These are phyloP conservation scores for Thalassiosira profunda DNA, from an alignment of 108 stramenopile species.

Conservation along the genomic window DNA sequence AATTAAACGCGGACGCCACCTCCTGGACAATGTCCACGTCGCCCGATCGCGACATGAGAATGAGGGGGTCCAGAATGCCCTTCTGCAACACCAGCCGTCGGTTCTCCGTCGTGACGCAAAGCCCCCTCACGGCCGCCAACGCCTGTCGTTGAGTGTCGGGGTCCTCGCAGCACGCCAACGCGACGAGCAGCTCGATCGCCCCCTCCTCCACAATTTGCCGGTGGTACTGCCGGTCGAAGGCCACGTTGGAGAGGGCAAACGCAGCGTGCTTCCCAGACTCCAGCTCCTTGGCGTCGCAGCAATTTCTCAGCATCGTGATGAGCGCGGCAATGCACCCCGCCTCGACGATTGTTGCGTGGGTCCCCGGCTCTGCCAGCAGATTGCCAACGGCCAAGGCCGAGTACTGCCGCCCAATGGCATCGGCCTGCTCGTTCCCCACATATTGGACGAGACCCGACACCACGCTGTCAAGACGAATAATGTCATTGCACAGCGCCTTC, in stretches of 20 bases:
- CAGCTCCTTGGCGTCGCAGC: conserved; percentile 50
- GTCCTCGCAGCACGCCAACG: conserved; percentile 83
- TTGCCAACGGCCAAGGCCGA: conserved; percentile 88
- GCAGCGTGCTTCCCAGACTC: conserved; percentile 80
- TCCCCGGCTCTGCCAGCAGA: conserved; percentile 79
- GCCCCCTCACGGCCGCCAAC: conserved; percentile 69
- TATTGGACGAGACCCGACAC: conserved; percentile 53
- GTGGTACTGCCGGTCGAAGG: conserved; percentile 73
- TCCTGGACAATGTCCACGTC: conserved; percentile 71
- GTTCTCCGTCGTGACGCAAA: conserved; percentile 74
- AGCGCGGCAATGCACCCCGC: conserved; percentile 60
- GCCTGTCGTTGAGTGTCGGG: conserved; percentile 80
- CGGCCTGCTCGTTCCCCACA: conserved; percentile 47
- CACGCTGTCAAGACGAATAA: conserved; percentile 36
- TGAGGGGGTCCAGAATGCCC: conserved; percentile 83
- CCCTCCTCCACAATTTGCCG: conserved; percentile 70
- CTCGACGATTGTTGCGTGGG: conserved; percentile 76
- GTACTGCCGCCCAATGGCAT: conserved; percentile 75
- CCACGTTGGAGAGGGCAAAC: conserved; percentile 79
- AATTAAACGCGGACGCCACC: conserved; percentile 79
- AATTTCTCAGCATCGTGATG: conserved; percentile 62
- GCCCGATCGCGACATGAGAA: conserved; percentile 77
- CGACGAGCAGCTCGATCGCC: conserved; percentile 77
- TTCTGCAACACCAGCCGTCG: conserved; percentile 63
- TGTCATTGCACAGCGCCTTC: conserved; percentile 62